A percentile compares a stretch with the other conserved stretches of the same genome.
These are phyloP conservation scores for Ulota crispa DNA, from an alignment of 225 moss, liverwort and hornwort species.

Conservation along the genomic window DNA sequence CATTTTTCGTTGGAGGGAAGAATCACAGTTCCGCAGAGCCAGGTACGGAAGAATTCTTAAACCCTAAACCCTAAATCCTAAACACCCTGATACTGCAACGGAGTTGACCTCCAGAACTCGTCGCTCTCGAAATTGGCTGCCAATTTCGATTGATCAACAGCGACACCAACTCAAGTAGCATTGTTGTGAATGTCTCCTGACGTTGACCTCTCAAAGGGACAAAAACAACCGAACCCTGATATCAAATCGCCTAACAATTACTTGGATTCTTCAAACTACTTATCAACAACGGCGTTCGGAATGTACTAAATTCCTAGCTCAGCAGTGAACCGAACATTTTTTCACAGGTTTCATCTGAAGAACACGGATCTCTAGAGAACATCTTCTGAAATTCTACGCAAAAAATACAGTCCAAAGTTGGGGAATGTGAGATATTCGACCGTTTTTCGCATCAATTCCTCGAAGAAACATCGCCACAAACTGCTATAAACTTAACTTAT, in stretches of 20 bases:
- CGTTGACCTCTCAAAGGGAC: not conserved
- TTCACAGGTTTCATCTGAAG: not conserved
- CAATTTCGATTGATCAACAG: conserved; percentile 4
- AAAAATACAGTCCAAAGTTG: not conserved
- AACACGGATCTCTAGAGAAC: not conserved
- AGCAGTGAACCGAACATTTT: too few relatives aligned
- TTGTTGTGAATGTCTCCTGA: not conserved
- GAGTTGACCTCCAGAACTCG: not conserved
- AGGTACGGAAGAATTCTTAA: not conserved
- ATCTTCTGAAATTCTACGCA: too few relatives aligned
- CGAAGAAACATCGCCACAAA: not conserved
- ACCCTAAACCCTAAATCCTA: not conserved
- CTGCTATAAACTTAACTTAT: not conserved
- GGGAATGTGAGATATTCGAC: not conserved
- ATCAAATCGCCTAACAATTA: not conserved
- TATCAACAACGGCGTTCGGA: too few relatives aligned
- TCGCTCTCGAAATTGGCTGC: conserved; percentile 1
- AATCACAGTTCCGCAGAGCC: conserved; percentile 7
- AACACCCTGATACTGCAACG: not conserved
- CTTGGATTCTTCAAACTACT: not conserved
- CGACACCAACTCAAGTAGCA: not conserved
- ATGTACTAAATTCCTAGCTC: too few relatives aligned
- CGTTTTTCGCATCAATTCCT: not conserved
- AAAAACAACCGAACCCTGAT: not conserved
- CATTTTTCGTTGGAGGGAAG: conserved; percentile 18